Evolutionary conservation across 208 protist species (phyloP).

Genomic region (Balamuthia mandrillaris): DNA sequence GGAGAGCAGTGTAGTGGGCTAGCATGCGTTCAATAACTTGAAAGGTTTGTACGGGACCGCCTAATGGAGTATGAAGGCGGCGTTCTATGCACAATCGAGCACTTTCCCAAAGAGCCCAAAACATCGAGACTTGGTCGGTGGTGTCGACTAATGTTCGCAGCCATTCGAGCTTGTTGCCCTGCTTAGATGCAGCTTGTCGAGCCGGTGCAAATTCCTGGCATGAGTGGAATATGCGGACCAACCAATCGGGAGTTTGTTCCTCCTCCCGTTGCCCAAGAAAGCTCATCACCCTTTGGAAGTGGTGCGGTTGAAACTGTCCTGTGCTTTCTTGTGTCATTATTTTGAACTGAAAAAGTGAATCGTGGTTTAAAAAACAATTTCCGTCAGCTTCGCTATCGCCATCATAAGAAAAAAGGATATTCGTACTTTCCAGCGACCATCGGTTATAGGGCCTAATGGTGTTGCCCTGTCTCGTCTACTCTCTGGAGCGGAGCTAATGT

Average conservation of each 20-base stretch:
- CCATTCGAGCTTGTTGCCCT: background rate
- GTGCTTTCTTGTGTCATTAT: background rate
- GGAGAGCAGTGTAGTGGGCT: background rate
- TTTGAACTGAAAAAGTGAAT: background rate
- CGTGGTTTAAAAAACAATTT: background rate
- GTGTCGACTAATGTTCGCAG: background rate
- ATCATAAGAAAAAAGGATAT: background rate
- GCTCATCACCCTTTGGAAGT: slow-evolving; percentile 28
- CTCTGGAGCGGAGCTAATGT: slow-evolving; percentile 21
- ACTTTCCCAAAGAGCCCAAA: slow-evolving; percentile 53
- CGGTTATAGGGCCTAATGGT: background rate
- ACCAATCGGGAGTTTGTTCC: background rate
- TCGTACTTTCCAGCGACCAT: background rate
- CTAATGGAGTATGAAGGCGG: slow-evolving; percentile 50
- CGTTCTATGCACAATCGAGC: slow-evolving; percentile 48
- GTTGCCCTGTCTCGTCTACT: slow-evolving; percentile 4
- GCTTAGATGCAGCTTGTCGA: background rate
- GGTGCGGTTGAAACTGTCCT: background rate
- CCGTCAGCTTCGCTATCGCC: background rate
- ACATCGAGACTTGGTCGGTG: slow-evolving; percentile 9
- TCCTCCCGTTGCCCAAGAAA: background rate
- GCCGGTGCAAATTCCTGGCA: background rate
- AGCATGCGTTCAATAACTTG: slow-evolving; percentile 46
- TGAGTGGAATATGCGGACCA: slow-evolving; percentile 38
- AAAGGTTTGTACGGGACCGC: slow-evolving; percentile 48